Evolutionary conservation across 495 filamentous ascomycete species (phyloP), one percentile per base, ranked within the genome.

Genomic region (Daldinia concentrica): DNA sequence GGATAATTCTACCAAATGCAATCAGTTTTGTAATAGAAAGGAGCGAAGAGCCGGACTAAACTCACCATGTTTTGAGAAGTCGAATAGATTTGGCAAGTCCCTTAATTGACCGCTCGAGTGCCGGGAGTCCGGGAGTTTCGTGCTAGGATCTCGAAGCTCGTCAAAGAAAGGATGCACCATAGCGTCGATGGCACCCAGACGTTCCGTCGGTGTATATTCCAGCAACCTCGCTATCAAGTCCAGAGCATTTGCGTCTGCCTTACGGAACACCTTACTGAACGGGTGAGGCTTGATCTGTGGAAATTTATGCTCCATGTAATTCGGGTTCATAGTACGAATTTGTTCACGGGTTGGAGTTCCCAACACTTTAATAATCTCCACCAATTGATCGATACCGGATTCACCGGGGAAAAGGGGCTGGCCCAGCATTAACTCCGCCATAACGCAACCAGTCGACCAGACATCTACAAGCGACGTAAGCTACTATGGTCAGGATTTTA

Each of bases 291-390:
- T 99, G 86, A 99, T 99, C 78, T 99, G 95, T 45, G 95, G 96
- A 78, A 99, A 99, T 82, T 98, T 98, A 82, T 99, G 95, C 82
- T 98, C 95, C 95, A 99, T 99, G 81, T 99, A 98, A 81, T 99
- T 99, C 58, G 95, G 96, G 79, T 99, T 99, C 96, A 99, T 99
- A 54, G 95, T 99, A 61, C 95, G 93, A 76, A 99, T 99, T 75
- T 99, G 95, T 74, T 99, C 95, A 22, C 95, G 86, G n/a, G 95
- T 98, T 14, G 96, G 95, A 15, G 95, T 99, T 24, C 95, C 95
- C 62, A 99, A 86, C 61, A 99, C 95, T 83, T 98, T 99, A 87
- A 99, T 99, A 77, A 99, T 98, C 81, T 99, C 95, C 24, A 99
- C 95, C 36, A 98, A 87, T 78, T 99, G 95, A 79, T 99, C 95